These are phyloP conservation scores for Helicostylum pulchrum DNA, from an alignment of 192 early-diverging fungal species.

Conservation along the genomic window DNA sequence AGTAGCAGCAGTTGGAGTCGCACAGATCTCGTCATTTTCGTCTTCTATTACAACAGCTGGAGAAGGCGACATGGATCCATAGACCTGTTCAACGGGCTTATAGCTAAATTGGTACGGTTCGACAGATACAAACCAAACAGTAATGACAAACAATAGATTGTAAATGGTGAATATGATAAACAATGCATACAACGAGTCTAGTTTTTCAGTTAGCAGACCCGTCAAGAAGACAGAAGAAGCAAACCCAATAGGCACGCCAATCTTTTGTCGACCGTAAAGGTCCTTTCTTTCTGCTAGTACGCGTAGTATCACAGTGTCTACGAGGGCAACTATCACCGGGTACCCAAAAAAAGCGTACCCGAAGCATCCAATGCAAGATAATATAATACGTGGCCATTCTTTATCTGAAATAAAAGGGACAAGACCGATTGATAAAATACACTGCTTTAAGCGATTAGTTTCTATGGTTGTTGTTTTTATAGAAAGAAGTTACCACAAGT, in stretches of 20 bases:
- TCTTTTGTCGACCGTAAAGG: slow-evolving; percentile 23
- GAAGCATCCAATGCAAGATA: slow-evolving; percentile 15
- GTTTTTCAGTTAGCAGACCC: slow-evolving; percentile 2
- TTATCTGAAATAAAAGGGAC: slow-evolving; percentile 12
- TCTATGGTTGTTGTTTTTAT: background rate
- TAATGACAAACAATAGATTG: slow-evolving; percentile 10
- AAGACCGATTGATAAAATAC: slow-evolving; percentile 10
- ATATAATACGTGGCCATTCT: background rate
- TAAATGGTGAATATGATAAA: slow-evolving; percentile 13
- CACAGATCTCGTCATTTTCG: too few species aligned
- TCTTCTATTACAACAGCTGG: background rate
- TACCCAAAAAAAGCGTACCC: slow-evolving; percentile 25
- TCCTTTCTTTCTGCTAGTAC: slow-evolving; percentile 8
- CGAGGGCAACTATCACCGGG: slow-evolving; percentile 19
- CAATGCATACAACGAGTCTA: slow-evolving; percentile 12
- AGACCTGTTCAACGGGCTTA: background rate
- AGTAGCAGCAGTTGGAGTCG: background rate
- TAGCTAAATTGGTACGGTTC: background rate
- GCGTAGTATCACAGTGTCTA: slow-evolving; percentile 6
- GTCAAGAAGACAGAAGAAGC: slow-evolving; percentile 17
- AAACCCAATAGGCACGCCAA: slow-evolving; percentile 19
- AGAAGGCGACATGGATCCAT: background rate
- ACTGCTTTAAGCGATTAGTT: background rate
- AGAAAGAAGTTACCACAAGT: slow-evolving; percentile 8
- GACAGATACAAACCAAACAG: background rate